Evolutionary conservation across 2,329 filamentous ascomycete species (phyloP).

Genomic region (Purpureocillium takamizusanense): DNA sequence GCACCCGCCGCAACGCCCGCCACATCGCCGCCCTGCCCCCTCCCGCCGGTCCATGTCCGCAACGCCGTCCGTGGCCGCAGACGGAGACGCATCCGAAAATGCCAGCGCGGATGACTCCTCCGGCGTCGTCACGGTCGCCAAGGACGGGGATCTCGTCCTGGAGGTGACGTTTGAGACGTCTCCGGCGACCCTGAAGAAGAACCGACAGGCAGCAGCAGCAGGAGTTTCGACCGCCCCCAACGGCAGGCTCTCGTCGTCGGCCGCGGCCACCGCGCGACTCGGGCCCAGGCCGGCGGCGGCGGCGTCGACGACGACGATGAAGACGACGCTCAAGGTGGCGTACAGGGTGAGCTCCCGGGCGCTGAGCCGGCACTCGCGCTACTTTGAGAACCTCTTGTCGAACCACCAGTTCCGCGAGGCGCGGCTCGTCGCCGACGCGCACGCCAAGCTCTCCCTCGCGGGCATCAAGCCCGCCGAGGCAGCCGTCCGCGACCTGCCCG

Average conservation of each 20-base stretch:
- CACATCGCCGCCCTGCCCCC: neutral
- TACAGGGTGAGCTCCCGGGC: constrained; percentile 52
- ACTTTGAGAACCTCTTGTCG: constrained; percentile 60
- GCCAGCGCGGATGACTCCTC: neutral
- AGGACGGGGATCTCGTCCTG: constrained; percentile 56
- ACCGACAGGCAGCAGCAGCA: constrained; percentile 23
- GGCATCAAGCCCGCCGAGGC: constrained; percentile 40
- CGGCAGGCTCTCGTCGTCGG: too few species aligned
- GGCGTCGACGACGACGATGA: too few species aligned
- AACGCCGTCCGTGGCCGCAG: constrained; percentile 1
- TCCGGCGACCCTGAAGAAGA: constrained; percentile 36
- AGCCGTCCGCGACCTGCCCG: constrained; percentile 45
- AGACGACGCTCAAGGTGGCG: constrained; percentile 11
- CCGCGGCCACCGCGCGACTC: too few species aligned
- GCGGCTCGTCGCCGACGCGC: constrained; percentile 39
- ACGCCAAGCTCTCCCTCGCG: constrained; percentile 38
- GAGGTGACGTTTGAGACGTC: constrained; percentile 57
- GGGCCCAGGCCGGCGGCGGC: too few species aligned
- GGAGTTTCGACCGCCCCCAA: too few species aligned
- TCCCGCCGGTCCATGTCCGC: constrained; percentile 1
- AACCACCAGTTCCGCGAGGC: constrained; percentile 57
- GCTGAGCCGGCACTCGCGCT: constrained; percentile 55
- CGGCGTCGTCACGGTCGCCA: constrained; percentile 38
- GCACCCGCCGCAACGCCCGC: constrained; percentile 7
- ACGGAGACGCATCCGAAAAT: constrained; percentile 1